Evolutionary conservation across 2,329 filamentous ascomycete genomes (phyloP).

Genomic region (Achaetomium macrosporum): DNA sequence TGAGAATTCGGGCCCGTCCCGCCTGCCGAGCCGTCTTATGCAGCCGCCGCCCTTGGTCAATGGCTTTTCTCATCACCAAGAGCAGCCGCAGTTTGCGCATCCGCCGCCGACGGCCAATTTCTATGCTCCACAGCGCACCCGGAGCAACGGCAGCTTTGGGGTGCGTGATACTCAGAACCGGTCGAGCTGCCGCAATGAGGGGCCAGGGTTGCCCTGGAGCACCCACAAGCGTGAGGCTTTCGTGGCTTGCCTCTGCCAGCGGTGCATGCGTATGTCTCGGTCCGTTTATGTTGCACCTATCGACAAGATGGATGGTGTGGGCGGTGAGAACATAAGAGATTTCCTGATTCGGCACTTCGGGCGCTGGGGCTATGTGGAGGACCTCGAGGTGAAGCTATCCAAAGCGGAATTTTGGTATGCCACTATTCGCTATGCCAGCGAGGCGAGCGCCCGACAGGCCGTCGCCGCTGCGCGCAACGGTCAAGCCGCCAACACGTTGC

Average conservation of each 20-base stretch:
- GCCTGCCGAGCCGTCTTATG: slow-evolving; percentile 5
- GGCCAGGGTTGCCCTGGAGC: background rate
- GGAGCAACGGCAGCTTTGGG: background rate
- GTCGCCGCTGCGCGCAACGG: background rate
- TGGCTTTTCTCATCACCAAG: too few species aligned
- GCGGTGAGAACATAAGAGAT: background rate
- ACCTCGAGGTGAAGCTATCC: background rate
- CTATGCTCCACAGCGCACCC: too few species aligned
- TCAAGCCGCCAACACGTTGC: background rate
- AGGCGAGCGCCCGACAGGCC: background rate
- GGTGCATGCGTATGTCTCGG: background rate
- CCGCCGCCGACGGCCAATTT: too few species aligned
- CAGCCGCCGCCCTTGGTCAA: background rate
- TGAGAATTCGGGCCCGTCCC: slow-evolving; percentile 13
- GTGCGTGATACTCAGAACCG: background rate
- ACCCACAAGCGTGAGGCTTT: background rate
- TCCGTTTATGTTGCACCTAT: slow-evolving; percentile 1
- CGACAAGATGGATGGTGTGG: background rate
- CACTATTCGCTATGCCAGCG: background rate
- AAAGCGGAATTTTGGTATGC: background rate
- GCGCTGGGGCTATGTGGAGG: slow-evolving; percentile 9
- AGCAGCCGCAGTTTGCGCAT: too few species aligned
- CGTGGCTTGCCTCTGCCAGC: background rate
- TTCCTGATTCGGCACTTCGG: background rate
- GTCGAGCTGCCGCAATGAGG: background rate